phyloP scores from a whole-genome alignment of 2,329 filamentous ascomycete genomes.

The Neonectria sp. region DNA sequence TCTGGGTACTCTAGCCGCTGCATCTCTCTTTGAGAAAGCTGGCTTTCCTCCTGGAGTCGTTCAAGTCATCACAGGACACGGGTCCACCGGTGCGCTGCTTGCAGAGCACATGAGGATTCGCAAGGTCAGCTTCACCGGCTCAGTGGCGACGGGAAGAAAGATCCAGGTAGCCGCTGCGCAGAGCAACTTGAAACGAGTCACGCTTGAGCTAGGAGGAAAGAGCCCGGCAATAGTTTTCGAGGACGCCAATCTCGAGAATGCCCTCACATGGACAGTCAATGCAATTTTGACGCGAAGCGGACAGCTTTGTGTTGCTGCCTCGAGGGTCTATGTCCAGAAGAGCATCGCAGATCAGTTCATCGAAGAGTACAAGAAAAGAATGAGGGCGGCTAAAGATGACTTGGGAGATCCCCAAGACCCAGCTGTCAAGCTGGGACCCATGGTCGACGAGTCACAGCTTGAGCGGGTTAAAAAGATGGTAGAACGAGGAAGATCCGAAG shows the following conservation, averaged over 20 bases:
- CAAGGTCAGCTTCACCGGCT: constrained; percentile 76
- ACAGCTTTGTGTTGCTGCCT: constrained; percentile 27
- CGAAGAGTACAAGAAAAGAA: constrained; percentile 25
- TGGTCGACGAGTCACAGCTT: constrained; percentile 27
- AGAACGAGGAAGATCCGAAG: constrained; percentile 21
- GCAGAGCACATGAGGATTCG: constrained; percentile 69
- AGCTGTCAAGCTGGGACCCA: constrained; percentile 15
- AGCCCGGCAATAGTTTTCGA: constrained; percentile 70
- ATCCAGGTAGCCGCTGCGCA: constrained; percentile 68
- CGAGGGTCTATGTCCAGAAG: constrained; percentile 28
- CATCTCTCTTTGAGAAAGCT: constrained; percentile 65
- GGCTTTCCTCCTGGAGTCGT: constrained; percentile 73
- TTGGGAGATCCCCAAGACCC: constrained; percentile 31
- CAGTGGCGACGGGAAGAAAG: constrained; percentile 70
- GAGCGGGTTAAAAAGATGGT: constrained; percentile 25
- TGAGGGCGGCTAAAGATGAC: constrained; percentile 21
- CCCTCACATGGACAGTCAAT: constrained; percentile 30
- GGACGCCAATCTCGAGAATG: constrained; percentile 63
- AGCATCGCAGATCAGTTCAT: constrained; percentile 25
- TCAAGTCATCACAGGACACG: constrained; percentile 61
- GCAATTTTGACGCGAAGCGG: constrained; percentile 29
- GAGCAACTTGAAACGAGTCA: constrained; percentile 70
- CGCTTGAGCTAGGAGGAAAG: constrained; percentile 73
- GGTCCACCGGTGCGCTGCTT: constrained; percentile 70
- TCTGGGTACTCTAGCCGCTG: constrained; percentile 56